phyloP scores from a whole-genome alignment of 163 green algal genomes.

The Scenedesmus sp. region DNA sequence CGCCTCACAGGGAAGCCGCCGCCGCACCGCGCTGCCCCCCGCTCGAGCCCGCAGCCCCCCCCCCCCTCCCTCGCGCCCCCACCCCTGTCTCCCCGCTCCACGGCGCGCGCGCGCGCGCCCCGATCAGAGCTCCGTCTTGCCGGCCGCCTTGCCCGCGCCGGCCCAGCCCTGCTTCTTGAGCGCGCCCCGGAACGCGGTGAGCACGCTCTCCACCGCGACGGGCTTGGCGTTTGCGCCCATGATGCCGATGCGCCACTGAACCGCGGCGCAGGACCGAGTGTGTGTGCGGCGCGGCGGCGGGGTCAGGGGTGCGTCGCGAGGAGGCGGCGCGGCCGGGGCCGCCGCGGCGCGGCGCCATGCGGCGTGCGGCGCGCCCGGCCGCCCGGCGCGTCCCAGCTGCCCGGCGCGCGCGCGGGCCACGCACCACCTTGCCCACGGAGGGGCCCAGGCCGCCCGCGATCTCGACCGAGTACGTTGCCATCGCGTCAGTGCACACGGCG shows the following conservation, averaged over 20 bases:
- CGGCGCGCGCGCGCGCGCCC: too few species aligned
- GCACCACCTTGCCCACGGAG: conserved; percentile 80
- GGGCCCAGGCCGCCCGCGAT: conserved; percentile 89
- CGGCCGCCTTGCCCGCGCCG: background rate
- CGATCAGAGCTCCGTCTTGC: conserved; percentile 52
- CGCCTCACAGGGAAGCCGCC: too few species aligned
- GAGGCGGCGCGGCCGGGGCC: too few species aligned
- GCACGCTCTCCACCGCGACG: conserved; percentile 85
- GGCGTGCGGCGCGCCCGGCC: background rate
- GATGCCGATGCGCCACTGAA: conserved; percentile 90
- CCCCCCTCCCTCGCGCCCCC: too few species aligned
- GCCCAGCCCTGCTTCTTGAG: conserved; percentile 79
- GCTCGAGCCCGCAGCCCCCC: too few species aligned
- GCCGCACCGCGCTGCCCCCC: too few species aligned
- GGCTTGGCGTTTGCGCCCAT: conserved; percentile 92
- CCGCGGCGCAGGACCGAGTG: too few species aligned
- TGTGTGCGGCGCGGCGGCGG: background rate
- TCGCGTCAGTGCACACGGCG: conserved; percentile 75
- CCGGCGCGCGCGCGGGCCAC: background rate
- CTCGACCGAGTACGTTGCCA: conserved; percentile 90
- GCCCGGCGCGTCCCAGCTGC: background rate
- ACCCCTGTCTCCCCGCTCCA: too few species aligned
- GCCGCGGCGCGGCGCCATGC: background rate
- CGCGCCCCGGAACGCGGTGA: conserved; percentile 85
- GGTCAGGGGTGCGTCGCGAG: background rate